A percentile compares a stretch with the other conserved stretches of the same genome.
Evolutionary conservation across 2,329 filamentous ascomycete genomes (phyloP).

Genomic region (Aciculosporium take): DNA sequence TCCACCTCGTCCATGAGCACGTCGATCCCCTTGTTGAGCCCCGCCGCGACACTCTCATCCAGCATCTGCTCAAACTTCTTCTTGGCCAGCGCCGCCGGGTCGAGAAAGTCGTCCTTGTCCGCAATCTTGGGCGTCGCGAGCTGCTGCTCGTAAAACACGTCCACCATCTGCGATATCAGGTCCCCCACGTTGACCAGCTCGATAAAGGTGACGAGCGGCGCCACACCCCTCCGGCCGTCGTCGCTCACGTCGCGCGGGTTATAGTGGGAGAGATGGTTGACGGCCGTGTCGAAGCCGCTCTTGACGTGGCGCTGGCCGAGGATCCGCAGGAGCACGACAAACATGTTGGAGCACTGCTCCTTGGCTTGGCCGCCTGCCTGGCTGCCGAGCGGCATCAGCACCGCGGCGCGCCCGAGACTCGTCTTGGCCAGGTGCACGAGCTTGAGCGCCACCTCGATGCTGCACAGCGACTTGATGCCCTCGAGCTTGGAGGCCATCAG

Average conservation of each 20-base stretch:
- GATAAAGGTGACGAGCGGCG: constrained; percentile 86
- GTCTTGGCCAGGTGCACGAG: constrained; percentile 81
- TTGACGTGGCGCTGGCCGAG: constrained; percentile 80
- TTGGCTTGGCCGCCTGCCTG: constrained; percentile 70
- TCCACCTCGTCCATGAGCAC: constrained; percentile 98
- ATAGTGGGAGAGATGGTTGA: constrained; percentile 80
- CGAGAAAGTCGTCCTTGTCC: constrained; percentile 87
- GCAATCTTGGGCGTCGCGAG: constrained; percentile 68
- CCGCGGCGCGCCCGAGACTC: constrained; percentile 69
- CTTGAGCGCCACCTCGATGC: constrained; percentile 84
- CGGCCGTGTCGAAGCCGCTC: constrained; percentile 84
- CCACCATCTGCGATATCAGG: constrained; percentile 95
- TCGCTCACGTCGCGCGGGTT: constrained; percentile 72
- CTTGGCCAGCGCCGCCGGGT: constrained; percentile 84
- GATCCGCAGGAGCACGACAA: constrained; percentile 69
- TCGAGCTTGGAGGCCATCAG: constrained; percentile 91
- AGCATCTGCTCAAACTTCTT: constrained; percentile 98
- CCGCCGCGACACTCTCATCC: constrained; percentile 88
- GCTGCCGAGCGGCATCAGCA: constrained; percentile 68
- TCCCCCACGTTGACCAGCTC: constrained; percentile 97
- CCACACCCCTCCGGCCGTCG: constrained; percentile 59
- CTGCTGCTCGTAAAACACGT: constrained; percentile 97
- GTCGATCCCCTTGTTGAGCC: constrained; percentile 93
- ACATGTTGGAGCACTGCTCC: constrained; percentile 81
- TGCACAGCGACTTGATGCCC: constrained; percentile 89